phyloP scores from a whole-genome alignment of 2,329 filamentous ascomycete species.

The Neodidymelliopsis sp. region DNA sequence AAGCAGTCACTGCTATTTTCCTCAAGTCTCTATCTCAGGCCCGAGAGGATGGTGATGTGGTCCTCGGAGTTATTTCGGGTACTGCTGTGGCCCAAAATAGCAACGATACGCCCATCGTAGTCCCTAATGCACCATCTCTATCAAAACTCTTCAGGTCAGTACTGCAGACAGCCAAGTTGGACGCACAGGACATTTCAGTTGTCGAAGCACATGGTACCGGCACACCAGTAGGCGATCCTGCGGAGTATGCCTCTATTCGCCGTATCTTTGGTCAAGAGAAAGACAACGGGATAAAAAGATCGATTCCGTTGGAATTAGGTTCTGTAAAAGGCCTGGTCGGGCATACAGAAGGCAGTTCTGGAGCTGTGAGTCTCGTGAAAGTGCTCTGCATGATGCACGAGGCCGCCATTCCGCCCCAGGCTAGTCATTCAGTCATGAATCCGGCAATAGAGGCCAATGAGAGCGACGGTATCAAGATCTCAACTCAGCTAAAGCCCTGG shows the following conservation, averaged over 20 bases:
- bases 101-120: conserved; percentile 16
- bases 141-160: conserved; percentile 19
- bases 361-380: conserved; percentile 34
- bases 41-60: conserved; percentile 57
- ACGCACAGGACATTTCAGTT: conserved; percentile 8
- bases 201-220: conserved; percentile 30
- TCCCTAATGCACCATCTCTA: conserved; percentile 22
- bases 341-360: conserved; percentile 34
- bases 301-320: conserved; percentile 26
- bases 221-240: conserved; percentile 24
- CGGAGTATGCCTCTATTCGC: conserved; percentile 27
- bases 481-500: conserved; percentile 17
- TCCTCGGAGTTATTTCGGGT: conserved; percentile 54
- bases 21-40: conserved; percentile 61
- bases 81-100: conserved; percentile 24
- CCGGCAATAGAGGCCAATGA: conserved; percentile 17
- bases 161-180: conserved; percentile 5
- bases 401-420: conserved; percentile 29
- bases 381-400: conserved; percentile 37
- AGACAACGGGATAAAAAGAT: background rate
- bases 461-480: conserved; percentile 24
- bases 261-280: conserved; percentile 21
- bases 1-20: conserved; percentile 58
- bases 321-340: conserved; percentile 45
- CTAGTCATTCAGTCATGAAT: conserved; percentile 23